A percentile compares a stretch with the other conserved stretches of the same genome.
These are phyloP conservation scores for Cyberlindnera sargentensis DNA, from an alignment of 805 yeast genomes.

Conservation along the genomic window DNA sequence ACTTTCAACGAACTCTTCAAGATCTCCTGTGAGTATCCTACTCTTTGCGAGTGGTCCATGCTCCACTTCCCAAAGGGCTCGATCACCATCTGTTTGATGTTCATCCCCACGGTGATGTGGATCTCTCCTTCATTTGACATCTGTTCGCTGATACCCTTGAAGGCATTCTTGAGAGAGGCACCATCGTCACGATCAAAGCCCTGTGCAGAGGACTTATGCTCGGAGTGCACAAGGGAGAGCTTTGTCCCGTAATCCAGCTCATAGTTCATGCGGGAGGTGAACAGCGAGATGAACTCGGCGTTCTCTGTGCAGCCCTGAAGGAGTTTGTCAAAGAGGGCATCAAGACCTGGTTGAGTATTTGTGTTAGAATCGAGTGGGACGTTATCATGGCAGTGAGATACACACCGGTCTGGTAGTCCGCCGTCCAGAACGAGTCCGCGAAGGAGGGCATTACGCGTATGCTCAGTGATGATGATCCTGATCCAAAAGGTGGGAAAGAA, in stretches of 20 bases:
- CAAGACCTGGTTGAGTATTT: constrained; percentile 30
- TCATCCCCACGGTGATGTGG: constrained; percentile 55
- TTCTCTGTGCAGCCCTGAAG: constrained; percentile 64
- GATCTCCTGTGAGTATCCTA: constrained; percentile 51
- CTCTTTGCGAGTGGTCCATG: constrained; percentile 58
- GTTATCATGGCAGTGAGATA: background rate
- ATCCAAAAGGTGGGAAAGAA: too few relatives aligned
- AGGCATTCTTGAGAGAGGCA: constrained; percentile 57
- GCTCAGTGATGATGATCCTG: background rate
- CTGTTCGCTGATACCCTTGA: constrained; percentile 46
- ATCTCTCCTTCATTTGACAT: constrained; percentile 51
- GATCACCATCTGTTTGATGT: constrained; percentile 52
- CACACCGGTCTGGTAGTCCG: constrained; percentile 49
- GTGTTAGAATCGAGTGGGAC: background rate
- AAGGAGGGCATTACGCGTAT: constrained; percentile 40
- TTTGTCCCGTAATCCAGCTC: constrained; percentile 60
- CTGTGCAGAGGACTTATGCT: constrained; percentile 30
- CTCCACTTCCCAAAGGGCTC: constrained; percentile 74
- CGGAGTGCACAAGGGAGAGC: constrained; percentile 34
- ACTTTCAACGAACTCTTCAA: constrained; percentile 43
- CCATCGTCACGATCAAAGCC: constrained; percentile 54
- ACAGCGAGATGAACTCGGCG: constrained; percentile 57
- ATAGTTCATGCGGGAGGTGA: constrained; percentile 63
- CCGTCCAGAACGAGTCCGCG: constrained; percentile 74
- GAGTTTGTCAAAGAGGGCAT: constrained; percentile 43